phyloP scores from a whole-genome alignment of 371 early-diverging fungal genomes.

The Mucor indicus region DNA sequence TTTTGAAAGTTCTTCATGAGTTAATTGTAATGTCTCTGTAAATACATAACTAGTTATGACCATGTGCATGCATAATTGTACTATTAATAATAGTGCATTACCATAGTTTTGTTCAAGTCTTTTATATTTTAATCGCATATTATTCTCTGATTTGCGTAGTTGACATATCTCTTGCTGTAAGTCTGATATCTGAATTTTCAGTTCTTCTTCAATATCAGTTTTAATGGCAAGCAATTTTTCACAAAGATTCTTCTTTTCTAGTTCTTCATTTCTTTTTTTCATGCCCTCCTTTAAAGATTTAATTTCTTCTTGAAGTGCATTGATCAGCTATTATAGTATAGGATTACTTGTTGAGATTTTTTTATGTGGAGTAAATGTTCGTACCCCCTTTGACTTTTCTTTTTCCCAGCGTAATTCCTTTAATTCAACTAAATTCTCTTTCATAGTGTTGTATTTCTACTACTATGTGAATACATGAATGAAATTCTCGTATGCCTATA shows the following conservation, averaged over 20 bases:
- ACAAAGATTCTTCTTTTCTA: background rate
- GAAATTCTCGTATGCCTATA: background rate
- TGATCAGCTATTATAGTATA: constrained; percentile 5
- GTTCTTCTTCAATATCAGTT: constrained; percentile 8
- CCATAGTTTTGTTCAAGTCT: constrained; percentile 14
- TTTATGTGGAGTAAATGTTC: background rate
- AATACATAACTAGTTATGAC: background rate
- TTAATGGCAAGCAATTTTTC: background rate
- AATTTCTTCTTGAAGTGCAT: constrained; percentile 1
- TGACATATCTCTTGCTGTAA: constrained; percentile 16
- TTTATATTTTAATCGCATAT: constrained; percentile 7
- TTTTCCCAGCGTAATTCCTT: constrained; percentile 11
- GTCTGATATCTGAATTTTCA: constrained; percentile 18
- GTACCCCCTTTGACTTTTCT: constrained; percentile 9
- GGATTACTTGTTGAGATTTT: too few species aligned
- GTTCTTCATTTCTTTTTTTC: background rate
- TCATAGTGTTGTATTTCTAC: constrained; percentile 4
- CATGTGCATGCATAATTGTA: background rate
- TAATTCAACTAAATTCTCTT: constrained; percentile 11
- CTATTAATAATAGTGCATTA: background rate
- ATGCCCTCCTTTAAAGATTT: constrained; percentile 1
- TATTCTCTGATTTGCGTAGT: constrained; percentile 7
- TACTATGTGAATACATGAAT: background rate
- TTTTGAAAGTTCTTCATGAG: constrained; percentile 13
- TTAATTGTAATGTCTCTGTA: constrained; percentile 17